These are phyloP conservation scores for Neurospora tetrasperma DNA, from an alignment of 495 filamentous ascomycete genomes.

Conservation along the genomic window DNA sequence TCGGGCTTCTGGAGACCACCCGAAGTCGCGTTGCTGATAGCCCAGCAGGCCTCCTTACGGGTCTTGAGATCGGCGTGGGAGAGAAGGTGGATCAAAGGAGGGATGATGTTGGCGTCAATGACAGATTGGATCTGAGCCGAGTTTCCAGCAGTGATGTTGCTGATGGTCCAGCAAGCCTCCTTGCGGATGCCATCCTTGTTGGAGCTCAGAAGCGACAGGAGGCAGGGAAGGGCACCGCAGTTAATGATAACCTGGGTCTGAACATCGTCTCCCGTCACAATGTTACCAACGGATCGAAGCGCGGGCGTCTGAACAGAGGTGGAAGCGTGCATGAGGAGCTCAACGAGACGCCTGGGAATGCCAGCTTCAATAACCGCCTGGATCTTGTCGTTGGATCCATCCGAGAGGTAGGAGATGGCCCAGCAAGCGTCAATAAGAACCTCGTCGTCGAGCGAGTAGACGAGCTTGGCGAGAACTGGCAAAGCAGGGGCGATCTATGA, in stretches of 20 bases:
- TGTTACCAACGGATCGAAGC: slow-evolving; percentile 95
- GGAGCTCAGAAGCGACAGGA: slow-evolving; percentile 86
- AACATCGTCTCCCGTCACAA: slow-evolving; percentile 96
- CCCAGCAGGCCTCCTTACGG: slow-evolving; percentile 99
- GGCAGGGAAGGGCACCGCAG: slow-evolving; percentile 82
- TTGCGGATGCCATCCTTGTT: slow-evolving; percentile 98
- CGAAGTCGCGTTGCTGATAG: slow-evolving; percentile 97
- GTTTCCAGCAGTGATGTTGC: slow-evolving; percentile 97
- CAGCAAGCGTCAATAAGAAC: slow-evolving; percentile 99
- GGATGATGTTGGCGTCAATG: slow-evolving; percentile 93
- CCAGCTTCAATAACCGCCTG: slow-evolving; percentile 98
- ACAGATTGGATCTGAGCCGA: slow-evolving; percentile 96
- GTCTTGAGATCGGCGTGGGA: slow-evolving; percentile 99
- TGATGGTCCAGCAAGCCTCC: slow-evolving; percentile 99
- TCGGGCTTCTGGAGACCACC: slow-evolving; percentile 98
- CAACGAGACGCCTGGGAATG: slow-evolving; percentile 92
- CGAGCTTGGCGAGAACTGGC: slow-evolving; percentile 92
- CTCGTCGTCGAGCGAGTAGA: slow-evolving; percentile 97
- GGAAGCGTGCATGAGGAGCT: slow-evolving; percentile 97
- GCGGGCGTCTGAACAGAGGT: slow-evolving; percentile 98
- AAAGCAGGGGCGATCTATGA: slow-evolving; percentile 87
- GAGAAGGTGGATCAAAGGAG: slow-evolving; percentile 88
- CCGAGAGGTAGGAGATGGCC: slow-evolving; percentile 99
- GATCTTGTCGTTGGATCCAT: slow-evolving; percentile 98
- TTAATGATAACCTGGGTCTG: slow-evolving; percentile 99